These are phyloP conservation scores for Lepraria neglecta DNA, from an alignment of 495 filamentous ascomycete genomes.

Conservation along the genomic window DNA sequence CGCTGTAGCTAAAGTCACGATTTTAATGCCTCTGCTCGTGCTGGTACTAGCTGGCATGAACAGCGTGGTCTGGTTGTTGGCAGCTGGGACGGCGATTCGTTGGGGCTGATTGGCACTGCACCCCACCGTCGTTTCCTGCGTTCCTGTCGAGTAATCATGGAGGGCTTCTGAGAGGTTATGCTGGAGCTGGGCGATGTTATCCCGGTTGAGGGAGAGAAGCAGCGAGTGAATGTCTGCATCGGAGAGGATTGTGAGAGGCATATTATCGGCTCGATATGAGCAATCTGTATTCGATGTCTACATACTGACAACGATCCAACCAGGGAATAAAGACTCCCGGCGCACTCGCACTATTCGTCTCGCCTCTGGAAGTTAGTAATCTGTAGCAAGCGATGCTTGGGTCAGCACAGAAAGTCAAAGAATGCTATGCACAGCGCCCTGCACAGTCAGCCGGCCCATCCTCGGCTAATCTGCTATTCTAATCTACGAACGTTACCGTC, in stretches of 20 bases:
- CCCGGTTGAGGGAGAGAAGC: slow-evolving; percentile 61
- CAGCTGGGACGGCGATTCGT: slow-evolving; percentile 61
- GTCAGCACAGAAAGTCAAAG: too few relatives aligned
- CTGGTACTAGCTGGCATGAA: slow-evolving; percentile 81
- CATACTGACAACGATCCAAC: too few relatives aligned
- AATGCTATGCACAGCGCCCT: too few relatives aligned
- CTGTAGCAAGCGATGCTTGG: too few relatives aligned
- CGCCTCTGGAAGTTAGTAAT: too few relatives aligned
- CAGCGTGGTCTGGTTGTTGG: slow-evolving; percentile 71
- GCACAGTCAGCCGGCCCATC: too few relatives aligned
- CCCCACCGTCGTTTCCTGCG: slow-evolving; percentile 48
- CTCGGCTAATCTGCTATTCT: too few relatives aligned
- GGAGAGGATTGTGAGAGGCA: slow-evolving; percentile 74
- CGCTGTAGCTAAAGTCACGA: slow-evolving; percentile 44
- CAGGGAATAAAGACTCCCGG: too few relatives aligned
- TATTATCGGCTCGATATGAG: slow-evolving; percentile 28
- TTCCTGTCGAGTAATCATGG: slow-evolving; percentile 73
- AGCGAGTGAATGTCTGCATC: slow-evolving; percentile 62
- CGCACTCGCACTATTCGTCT: too few relatives aligned
- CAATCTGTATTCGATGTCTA: too few relatives aligned
- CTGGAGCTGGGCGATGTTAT: slow-evolving; percentile 63
- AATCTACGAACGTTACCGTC: too few relatives aligned
- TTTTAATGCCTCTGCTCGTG: slow-evolving; percentile 56
- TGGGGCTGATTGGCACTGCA: slow-evolving; percentile 66
- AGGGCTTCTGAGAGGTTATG: slow-evolving; percentile 64